A percentile compares a stretch with the other conserved stretches of the same genome.
These are phyloP conservation scores for Tricholomella constricta DNA, from an alignment of 768 basidiomycete species.

Conservation along the genomic window DNA sequence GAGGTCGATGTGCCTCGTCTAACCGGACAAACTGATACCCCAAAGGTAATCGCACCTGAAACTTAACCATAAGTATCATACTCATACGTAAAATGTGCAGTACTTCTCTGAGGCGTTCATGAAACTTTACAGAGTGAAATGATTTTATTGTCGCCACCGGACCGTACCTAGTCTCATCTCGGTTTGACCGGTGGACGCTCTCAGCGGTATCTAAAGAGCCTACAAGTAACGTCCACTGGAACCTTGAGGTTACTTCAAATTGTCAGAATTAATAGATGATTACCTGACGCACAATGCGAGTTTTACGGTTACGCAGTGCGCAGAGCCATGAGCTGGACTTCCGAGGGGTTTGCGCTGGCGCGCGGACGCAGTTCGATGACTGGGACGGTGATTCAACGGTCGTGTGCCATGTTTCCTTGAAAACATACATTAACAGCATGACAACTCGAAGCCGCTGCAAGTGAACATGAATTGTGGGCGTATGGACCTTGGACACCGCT, in stretches of 20 bases:
- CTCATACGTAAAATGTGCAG: not conserved
- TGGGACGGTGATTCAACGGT: not conserved
- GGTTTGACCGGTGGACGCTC: not conserved
- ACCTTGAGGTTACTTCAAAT: not conserved
- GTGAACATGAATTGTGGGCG: not conserved
- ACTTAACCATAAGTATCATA: no score
- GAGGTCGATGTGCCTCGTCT: no score
- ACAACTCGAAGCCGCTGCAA: not conserved
- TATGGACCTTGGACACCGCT: conserved; percentile 18
- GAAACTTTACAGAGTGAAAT: not conserved
- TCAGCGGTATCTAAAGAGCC: no score
- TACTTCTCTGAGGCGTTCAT: not conserved
- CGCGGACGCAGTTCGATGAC: not conserved
- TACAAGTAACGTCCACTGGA: no score
- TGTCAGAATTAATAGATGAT: no score
- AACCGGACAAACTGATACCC: no score
- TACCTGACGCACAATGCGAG: no score
- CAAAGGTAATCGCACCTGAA: no score
- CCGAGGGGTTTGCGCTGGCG: conserved; percentile 7
- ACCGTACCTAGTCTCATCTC: not conserved
- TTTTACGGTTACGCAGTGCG: not conserved
- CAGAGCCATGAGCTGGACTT: not conserved
- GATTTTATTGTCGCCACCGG: not conserved
- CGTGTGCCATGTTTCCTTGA: conserved; percentile 12
- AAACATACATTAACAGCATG: conserved; percentile 5